Conservation (phyloP, 805 yeast genomes). For the Aciculoconidium aculeatum region DNA sequence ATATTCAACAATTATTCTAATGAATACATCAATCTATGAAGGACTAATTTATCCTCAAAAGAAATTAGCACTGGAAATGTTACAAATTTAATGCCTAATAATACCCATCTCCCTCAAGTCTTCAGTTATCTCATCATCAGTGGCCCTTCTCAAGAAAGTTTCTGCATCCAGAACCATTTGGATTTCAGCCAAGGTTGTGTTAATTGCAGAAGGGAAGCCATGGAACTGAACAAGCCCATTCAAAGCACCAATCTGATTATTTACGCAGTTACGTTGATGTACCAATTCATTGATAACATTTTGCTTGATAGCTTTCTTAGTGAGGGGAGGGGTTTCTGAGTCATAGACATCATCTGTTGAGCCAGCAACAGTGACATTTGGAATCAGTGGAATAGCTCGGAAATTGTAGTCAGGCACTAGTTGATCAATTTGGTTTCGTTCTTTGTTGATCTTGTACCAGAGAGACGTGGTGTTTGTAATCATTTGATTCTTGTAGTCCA, state of each 20-base stretch:
- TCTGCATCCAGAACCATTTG: slow-evolving; percentile 21
- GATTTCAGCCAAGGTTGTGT: slow-evolving; percentile 34
- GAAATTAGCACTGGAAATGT: slow-evolving; percentile 1
- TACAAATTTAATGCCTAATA: no score
- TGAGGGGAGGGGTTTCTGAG: slow-evolving; percentile 13
- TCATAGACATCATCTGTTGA: slow-evolving; percentile 10
- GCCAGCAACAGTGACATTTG: slow-evolving; percentile 16
- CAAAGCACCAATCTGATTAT: slow-evolving; percentile 64
- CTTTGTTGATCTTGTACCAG: slow-evolving; percentile 91
- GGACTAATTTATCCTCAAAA: no score
- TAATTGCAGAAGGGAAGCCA: slow-evolving; percentile 74
- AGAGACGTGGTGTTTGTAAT: slow-evolving; percentile 69
- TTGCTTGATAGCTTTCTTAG: slow-evolving; percentile 32
- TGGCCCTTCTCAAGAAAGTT: slow-evolving; percentile 47
- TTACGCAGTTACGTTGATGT: slow-evolving; percentile 59
- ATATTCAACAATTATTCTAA: no score
- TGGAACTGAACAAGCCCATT: slow-evolving; percentile 60
- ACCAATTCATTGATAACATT: slow-evolving; percentile 40
- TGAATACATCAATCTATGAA: no score
- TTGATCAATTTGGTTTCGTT: slow-evolving; percentile 75
- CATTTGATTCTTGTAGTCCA: slow-evolving; percentile 61
- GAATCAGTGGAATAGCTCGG: slow-evolving; percentile 31
- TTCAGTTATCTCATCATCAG: slow-evolving; percentile 64
- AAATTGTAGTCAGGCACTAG: slow-evolving; percentile 50
- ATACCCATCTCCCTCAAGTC: slow-evolving; percentile 68